phyloP scores from a whole-genome alignment of 1,284 basidiomycete genomes.

The Grifola frondosa region DNA sequence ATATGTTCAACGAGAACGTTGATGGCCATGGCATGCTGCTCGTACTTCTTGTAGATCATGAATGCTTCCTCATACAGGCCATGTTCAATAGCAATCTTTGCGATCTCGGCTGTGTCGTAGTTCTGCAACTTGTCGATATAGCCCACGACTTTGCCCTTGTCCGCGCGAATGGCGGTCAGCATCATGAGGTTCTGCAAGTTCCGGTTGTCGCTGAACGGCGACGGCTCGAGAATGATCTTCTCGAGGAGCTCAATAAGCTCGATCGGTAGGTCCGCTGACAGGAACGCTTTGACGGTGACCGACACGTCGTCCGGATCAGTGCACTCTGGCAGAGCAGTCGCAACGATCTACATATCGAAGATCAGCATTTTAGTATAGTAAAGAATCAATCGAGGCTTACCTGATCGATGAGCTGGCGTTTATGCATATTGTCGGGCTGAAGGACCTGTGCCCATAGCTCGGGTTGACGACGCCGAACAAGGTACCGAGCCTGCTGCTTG shows the following conservation, averaged over 20 bases:
- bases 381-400: constrained; percentile 39
- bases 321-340: constrained; percentile 94
- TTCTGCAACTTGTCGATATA: constrained; percentile 98
- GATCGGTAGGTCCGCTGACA: constrained; percentile 94
- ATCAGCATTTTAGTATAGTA: background rate
- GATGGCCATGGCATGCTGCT: constrained; percentile 92
- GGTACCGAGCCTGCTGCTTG: constrained; percentile 98
- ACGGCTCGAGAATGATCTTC: constrained; percentile 98
- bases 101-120: constrained; percentile 94
- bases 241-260: constrained; percentile 98
- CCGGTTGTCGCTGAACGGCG: constrained; percentile 97
- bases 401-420: constrained; percentile 95
- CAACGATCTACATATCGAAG: constrained; percentile 62
- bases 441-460: constrained; percentile 98
- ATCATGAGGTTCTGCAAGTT: constrained; percentile 94
- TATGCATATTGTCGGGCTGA: constrained; percentile 86
- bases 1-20: constrained; percentile 98
- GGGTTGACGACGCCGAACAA: constrained; percentile 93
- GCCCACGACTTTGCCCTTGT: constrained; percentile 97
- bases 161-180: constrained; percentile 94
- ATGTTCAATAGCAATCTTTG: constrained; percentile 96
- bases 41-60: constrained; percentile 94
- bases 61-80: constrained; percentile 96
- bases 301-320: constrained; percentile 99
- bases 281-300: constrained; percentile 97